Evolutionary conservation across 192 early-diverging fungal genomes (phyloP), one percentile per base, ranked within the genome.

Genomic region (Backusella luteola): DNA sequence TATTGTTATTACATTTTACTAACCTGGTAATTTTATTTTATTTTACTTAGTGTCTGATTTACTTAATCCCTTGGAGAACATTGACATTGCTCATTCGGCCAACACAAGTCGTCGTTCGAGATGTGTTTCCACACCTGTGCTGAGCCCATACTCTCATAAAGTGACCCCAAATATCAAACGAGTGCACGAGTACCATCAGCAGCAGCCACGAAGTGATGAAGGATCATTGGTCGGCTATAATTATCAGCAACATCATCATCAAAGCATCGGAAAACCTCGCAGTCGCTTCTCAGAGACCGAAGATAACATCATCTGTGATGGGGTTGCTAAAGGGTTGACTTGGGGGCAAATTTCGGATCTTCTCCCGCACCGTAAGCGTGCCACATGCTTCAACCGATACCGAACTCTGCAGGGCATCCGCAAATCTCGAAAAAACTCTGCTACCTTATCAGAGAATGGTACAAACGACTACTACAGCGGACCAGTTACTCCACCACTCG

Each of bases 331-430:
- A 41, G 76, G 76, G 35, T 42, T 81, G 66, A 78, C 80, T 8
- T 81, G 80, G 80, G 80, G 80, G 3, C 76, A 81, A 52, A 81
- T 81, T 32, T 81, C 80, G 11, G 76, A 73, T 21, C 76, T 75
- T n/a, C 49, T 81, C 44, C 80, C 80, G 15, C 80, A 81, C 34
- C 80, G 80, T 12, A 81, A 81, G 41, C 72, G 80, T 46, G 80
- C 80, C 15, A 81, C 80, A 44, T 81, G 80, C 53, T 81, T 81
- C 46, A 81, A 81, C 67, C 73, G 80, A 39, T 81, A 81, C 53
- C 44, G 77, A 52, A 81, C 80, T 15, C 53, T 81, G 15, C 76
- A 78, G 66, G 80, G 80, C n/a, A 78, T 78, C 32, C 80, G 80
- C 29, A 81, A 77, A 67, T 75, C 80, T 32, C 76, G 77, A 23